Evolutionary conservation across 2,329 filamentous ascomycete genomes (phyloP).

Genomic region (Coniochaeta sp.): DNA sequence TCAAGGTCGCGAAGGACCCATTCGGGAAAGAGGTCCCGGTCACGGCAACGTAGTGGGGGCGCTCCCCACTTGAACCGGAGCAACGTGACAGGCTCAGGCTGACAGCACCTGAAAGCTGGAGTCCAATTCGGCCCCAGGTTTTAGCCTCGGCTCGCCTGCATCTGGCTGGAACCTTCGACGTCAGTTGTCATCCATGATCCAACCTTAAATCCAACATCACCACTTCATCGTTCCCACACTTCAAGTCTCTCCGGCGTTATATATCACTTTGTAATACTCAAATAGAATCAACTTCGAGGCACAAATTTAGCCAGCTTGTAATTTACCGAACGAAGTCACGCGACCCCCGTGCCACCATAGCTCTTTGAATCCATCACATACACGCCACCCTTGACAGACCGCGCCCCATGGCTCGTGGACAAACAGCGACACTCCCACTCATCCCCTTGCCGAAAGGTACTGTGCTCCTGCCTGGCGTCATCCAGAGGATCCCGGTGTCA

Average conservation of each 20-base stretch:
- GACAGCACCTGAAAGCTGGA: too few species aligned
- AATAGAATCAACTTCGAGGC: not conserved
- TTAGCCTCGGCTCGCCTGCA: constrained; percentile 1
- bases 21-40: not conserved
- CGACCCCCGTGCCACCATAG: not conserved
- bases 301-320: not conserved
- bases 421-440: constrained; percentile 56
- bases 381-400: not conserved
- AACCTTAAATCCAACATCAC: not conserved
- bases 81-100: too few species aligned
- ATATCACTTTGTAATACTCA: not conserved
- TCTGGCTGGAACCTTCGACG: not conserved
- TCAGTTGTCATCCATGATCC: not conserved
- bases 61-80: not conserved
- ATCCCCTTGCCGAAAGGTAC: constrained; percentile 75
- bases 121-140: not conserved
- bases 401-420: constrained; percentile 22
- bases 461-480: constrained; percentile 79
- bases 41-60: not conserved
- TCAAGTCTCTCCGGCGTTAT: not conserved
- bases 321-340: not conserved
- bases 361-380: not conserved
- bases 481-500: constrained; percentile 76
- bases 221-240: not conserved
- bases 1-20: too few species aligned